Percentiles rank a stretch among this genome's conserved stretches.
Conservation (phyloP, 768 basidiomycete species). For the Rhizopogon vesiculosus region DNA sequence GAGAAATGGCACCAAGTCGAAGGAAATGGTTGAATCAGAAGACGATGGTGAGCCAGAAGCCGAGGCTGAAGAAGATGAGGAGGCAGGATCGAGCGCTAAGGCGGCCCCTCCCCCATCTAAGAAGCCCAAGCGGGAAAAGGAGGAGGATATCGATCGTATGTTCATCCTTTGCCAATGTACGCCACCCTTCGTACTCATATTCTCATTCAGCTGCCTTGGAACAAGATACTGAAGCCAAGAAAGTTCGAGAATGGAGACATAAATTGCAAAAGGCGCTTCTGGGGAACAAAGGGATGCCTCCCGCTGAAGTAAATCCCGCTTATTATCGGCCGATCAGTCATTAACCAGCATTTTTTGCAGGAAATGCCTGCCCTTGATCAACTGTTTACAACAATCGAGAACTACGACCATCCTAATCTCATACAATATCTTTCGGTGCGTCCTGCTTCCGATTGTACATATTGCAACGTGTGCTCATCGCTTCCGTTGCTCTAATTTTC, state of each 20-base stretch:
- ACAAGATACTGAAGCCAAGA: conserved; percentile 57
- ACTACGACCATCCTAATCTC: conserved; percentile 65
- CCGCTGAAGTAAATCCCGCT: conserved; percentile 49
- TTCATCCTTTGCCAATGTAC: background rate
- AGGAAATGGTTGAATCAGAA: conserved; percentile 62
- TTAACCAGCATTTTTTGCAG: conserved; percentile 32
- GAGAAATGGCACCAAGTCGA: conserved; percentile 59
- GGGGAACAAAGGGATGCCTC: conserved; percentile 57
- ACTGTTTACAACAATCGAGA: conserved; percentile 73
- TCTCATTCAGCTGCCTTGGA: conserved; percentile 34
- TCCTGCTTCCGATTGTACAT: conserved; percentile 5
- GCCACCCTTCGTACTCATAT: conserved; percentile 4
- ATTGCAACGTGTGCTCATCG: conserved; percentile 6
- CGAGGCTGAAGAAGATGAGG: conserved; percentile 42
- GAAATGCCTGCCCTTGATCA: conserved; percentile 73
- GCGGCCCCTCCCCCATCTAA: conserved; percentile 60
- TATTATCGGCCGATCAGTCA: conserved; percentile 2
- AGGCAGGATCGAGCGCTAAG: conserved; percentile 47
- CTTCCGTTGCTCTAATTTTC: conserved; percentile 2
- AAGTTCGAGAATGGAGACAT: conserved; percentile 90
- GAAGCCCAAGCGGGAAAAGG: conserved; percentile 56
- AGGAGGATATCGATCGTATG: conserved; percentile 59
- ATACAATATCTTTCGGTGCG: conserved; percentile 67
- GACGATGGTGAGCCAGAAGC: conserved; percentile 49
- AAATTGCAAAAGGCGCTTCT: conserved; percentile 86